These are phyloP conservation scores for Phytophthora chlamydospora DNA, from an alignment of 352 stramenopile species.

Conservation along the genomic window DNA sequence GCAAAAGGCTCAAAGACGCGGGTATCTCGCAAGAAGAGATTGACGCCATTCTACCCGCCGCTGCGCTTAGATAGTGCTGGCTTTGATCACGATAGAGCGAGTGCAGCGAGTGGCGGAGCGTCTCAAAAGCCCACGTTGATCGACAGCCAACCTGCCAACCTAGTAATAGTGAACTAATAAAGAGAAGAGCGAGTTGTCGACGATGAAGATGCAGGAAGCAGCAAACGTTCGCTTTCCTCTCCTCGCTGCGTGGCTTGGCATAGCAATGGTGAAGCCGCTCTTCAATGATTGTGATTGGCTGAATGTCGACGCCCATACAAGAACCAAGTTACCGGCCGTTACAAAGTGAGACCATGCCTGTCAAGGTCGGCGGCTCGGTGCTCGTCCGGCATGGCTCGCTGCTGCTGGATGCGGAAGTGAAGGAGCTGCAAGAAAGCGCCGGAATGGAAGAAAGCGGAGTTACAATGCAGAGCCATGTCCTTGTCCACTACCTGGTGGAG, in stretches of 20 bases:
- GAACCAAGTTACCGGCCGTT: conserved; percentile 10
- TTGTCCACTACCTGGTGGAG: conserved; percentile 87
- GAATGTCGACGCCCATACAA: conserved; percentile 10
- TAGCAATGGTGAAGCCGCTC: conserved; percentile 3
- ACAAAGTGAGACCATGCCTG: conserved; percentile 11
- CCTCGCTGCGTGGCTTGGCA: background rate
- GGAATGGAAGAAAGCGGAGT: conserved; percentile 3
- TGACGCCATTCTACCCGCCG: conserved; percentile 29
- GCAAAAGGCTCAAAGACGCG: conserved; percentile 40
- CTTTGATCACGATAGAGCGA: conserved; percentile 6
- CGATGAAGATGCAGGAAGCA: background rate
- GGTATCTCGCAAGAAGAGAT: conserved; percentile 41
- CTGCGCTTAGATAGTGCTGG: conserved; percentile 19
- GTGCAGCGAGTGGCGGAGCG: too few species aligned
- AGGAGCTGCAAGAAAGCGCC: conserved; percentile 36
- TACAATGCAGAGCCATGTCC: conserved; percentile 46
- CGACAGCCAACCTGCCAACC: conserved; percentile 14
- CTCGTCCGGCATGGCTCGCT: conserved; percentile 67
- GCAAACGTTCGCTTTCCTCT: background rate
- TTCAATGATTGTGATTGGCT: conserved; percentile 37
- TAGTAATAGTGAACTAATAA: conserved; percentile 38
- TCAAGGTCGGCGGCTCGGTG: conserved; percentile 64
- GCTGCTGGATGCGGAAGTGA: conserved; percentile 80
- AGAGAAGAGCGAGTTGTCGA: conserved; percentile 19
- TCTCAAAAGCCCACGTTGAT: background rate